phyloP scores from a whole-genome alignment of 1,284 basidiomycete species.

The Kwoniella shivajii region DNA sequence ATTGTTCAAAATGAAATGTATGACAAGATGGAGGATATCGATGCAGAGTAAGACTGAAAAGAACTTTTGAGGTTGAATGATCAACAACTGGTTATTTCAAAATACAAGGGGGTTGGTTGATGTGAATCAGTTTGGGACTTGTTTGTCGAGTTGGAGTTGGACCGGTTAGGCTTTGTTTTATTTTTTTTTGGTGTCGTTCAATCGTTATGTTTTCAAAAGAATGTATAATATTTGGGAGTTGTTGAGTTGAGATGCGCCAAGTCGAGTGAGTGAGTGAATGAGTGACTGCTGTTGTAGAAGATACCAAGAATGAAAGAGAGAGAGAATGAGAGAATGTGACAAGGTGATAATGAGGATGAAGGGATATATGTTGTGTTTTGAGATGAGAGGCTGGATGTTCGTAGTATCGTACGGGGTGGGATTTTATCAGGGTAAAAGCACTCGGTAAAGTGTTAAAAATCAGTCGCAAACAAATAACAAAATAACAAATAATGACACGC shows the following conservation, averaged over 20 bases:
- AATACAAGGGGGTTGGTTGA: background rate
- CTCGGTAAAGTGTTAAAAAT: no score
- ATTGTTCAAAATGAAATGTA: background rate
- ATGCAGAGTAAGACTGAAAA: background rate
- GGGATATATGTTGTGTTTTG: constrained; percentile 3
- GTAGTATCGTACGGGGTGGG: no score
- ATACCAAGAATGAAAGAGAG: background rate
- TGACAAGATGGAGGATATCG: background rate
- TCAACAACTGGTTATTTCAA: background rate
- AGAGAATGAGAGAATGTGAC: background rate
- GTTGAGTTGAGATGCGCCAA: background rate
- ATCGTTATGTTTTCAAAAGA: background rate
- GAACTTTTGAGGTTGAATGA: constrained; percentile 4
- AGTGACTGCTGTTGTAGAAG: background rate
- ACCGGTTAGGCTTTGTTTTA: background rate
- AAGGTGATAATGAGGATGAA: background rate
- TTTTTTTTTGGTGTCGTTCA: constrained; percentile 1
- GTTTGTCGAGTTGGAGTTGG: constrained; percentile 11
- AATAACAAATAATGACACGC: no score
- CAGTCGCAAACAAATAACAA: background rate
- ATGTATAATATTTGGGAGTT: constrained; percentile 1
- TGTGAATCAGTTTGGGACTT: background rate
- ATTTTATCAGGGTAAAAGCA: no score
- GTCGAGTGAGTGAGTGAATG: constrained; percentile 10
- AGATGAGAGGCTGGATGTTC: no score